Conservation (phyloP, 2,329 filamentous ascomycete species). For the Calonectria pseudoturangicola region DNA sequence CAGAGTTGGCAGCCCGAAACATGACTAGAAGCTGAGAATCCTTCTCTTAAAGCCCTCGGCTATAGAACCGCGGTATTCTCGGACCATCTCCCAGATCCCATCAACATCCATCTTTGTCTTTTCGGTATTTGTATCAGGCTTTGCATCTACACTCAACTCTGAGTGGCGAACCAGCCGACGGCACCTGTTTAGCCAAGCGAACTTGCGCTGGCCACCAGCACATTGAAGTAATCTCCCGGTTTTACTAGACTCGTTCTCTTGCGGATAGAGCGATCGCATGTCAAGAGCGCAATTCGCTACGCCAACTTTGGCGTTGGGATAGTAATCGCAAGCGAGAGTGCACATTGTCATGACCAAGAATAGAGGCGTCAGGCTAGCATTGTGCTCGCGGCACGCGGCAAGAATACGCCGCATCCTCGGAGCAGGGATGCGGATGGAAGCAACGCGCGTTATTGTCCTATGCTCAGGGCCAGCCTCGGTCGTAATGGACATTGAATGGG, state of each 20-base stretch:
- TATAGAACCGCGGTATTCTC: constrained; percentile 30
- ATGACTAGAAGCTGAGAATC: neutral
- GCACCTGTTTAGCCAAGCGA: constrained; percentile 34
- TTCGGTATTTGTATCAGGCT: neutral
- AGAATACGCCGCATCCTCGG: constrained; percentile 35
- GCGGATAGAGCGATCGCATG: constrained; percentile 31
- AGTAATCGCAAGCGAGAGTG: constrained; percentile 48
- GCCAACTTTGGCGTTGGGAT: constrained; percentile 49
- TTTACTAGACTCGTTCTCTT: neutral
- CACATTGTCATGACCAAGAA: constrained; percentile 39
- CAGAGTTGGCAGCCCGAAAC: constrained; percentile 35
- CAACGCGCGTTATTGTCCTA: constrained; percentile 37
- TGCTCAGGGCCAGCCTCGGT: constrained; percentile 15
- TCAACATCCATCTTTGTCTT: neutral
- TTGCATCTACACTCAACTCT: neutral
- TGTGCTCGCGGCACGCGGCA: constrained; percentile 44
- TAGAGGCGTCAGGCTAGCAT: constrained; percentile 51
- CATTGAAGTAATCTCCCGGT: constrained; percentile 37
- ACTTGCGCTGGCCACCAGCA: constrained; percentile 8
- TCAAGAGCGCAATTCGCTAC: constrained; percentile 40
- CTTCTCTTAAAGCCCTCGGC: constrained; percentile 14
- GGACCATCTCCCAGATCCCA: constrained; percentile 35
- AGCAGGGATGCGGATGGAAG: constrained; percentile 38
- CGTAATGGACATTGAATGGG: constrained; percentile 15
- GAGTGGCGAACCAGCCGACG: constrained; percentile 11